A percentile compares a stretch with the other conserved stretches of the same genome.
Conservation (phyloP, 2,329 filamentous ascomycete genomes). For the Cladobotryum mycophilum region DNA sequence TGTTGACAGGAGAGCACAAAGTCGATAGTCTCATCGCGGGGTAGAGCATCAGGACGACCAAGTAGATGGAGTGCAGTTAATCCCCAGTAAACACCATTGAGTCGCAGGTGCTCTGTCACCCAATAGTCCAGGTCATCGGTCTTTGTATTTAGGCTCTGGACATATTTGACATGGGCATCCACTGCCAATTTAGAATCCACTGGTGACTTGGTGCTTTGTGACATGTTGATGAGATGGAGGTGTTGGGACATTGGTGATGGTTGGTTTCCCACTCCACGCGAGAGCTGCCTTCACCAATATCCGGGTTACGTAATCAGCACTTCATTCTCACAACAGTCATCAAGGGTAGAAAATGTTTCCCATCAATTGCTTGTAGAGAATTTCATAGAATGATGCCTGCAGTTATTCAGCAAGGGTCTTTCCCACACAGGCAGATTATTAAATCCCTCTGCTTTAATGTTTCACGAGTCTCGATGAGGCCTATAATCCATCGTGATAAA, state of each 20-base stretch:
- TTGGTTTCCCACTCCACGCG: not conserved
- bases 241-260: not conserved
- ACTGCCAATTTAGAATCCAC: constrained; percentile 42
- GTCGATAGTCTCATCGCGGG: constrained; percentile 72
- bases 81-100: constrained; percentile 97
- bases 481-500: too few species aligned
- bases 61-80: constrained; percentile 83
- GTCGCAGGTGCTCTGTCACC: constrained; percentile 90
- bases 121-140: constrained; percentile 97
- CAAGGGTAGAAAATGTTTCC: too few species aligned
- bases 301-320: too few species aligned
- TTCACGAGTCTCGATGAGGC: too few species aligned
- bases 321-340: too few species aligned
- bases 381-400: too few species aligned
- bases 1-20: constrained; percentile 96
- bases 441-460: too few species aligned
- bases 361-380: too few species aligned
- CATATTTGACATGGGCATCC: constrained; percentile 75
- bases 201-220: constrained; percentile 20
- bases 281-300: too few species aligned
- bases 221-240: constrained; percentile 21
- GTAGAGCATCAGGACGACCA: constrained; percentile 71
- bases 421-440: too few species aligned
- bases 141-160: constrained; percentile 84
- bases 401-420: too few species aligned